Base-by-base conservation (phyloP, 1,284 basidiomycete genomes). In the Puccinia sorghi region DNA sequence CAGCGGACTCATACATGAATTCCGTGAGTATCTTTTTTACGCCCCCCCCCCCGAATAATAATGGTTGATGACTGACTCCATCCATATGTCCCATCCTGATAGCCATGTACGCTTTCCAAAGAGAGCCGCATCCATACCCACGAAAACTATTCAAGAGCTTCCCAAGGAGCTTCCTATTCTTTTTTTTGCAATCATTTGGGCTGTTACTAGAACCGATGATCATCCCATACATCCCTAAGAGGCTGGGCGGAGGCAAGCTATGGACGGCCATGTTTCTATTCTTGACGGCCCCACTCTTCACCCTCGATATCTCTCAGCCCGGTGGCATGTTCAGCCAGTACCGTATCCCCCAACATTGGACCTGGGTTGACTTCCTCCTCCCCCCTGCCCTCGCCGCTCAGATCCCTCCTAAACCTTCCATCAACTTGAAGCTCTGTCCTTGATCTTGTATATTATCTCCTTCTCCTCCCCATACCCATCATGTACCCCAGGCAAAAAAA, bases 1-100 rank as follows among this genome's bases (percentile, higher is more conserved):
- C 27, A 75, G 72, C 32, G 72, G 59, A 50, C 59, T 75, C 8
- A 25, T 75, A 2, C 72, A 75, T 75, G 59, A 75, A 64, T 50
- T 66, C 39, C 48, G 72, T 75, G 61, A 64, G 59, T 48, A 12
- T 71, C 56, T 54, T 17, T 7, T 27, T 37, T 13, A 5, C 7
- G 13, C 50, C 27, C 27, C 37, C n/a, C 17, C 17, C 4, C 43
- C 15, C 2, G 12, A n/a, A 37, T 6, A 52, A 54, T 8, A 37
- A 12, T n/a, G 50, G 9, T 22, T n/a, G 13, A 13, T 17, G 8
- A 43, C 43, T 22, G 9, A 69, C 22, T 46, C 39, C 32, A 13
- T 46, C 5, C 9, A 46, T 52, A 2, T 41, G 37, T 39, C 6
- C 32, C 20, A 72, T 37, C 52, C 20, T 22, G 11, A 12, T 61